Base-by-base conservation (phyloP, 345 rosid species). In the Eucalyptus leucophloia region DNA sequence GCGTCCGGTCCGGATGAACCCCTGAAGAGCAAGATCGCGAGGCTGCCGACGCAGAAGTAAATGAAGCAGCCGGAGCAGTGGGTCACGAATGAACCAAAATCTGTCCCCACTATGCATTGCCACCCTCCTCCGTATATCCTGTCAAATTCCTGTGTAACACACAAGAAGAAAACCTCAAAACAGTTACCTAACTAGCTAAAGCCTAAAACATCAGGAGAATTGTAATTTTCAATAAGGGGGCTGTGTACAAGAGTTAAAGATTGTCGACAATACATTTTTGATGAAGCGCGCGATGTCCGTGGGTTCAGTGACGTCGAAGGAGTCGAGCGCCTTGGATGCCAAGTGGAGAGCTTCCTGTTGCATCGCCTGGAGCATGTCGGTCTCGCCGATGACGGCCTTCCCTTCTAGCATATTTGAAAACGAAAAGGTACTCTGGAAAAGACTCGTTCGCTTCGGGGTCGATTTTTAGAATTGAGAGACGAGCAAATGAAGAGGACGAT, bases 241-340 rank as follows among this genome's bases (percentile, higher is more conserved):
- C 11, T 12, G 88, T 42, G 24, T 37, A 11, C 30, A 49, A 42
- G 60, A 45, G 87, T 9, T 42, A 23, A 81, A 42, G 45, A 24
- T 26, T 18, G 3, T 23, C 17, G 17, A 40, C n/a, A 10, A 60
- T 89, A 95, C 99, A 98, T 92, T 94, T 89, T 96, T 96, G 85
- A 96, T 96, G 94, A 95, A 95, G 87, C 95, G 92, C 19, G 98
- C 98, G 40, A 96, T 95, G 28, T 93, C 94, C 37, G 97, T 97
- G 49, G 94, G 92, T 32, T 96, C 95, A 9, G 97, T 94, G 89
- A 93, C 95, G 90, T 96, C 99, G 88, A 95, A 96, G 91, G 89
- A 90, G 92, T 96, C 98, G 19, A 97, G 96, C 80, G 99, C 97
- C 91, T 96, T 95, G 16, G 98, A 92, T 28, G 98, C 99, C 69